A percentile compares a stretch with the other conserved stretches of the same genome.
These are phyloP conservation scores for Dactylonectria estremocensis DNA, from an alignment of 2,329 filamentous ascomycete species.

Conservation along the genomic window DNA sequence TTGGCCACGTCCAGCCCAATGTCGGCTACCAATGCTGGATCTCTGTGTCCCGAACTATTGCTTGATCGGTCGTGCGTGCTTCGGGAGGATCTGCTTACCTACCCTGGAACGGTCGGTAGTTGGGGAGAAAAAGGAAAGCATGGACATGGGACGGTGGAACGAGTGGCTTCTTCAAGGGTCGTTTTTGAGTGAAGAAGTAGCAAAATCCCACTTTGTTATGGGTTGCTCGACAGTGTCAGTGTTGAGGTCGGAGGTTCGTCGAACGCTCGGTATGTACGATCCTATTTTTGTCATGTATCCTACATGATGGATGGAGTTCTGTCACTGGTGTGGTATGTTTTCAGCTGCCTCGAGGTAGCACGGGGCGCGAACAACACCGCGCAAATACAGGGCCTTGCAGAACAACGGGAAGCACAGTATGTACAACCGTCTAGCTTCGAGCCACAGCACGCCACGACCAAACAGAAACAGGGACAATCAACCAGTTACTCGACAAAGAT, in stretches of 20 bases:
- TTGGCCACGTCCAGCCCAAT: constrained; percentile 18
- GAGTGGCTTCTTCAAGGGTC: not conserved
- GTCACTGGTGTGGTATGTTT: not conserved
- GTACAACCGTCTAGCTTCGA: not conserved
- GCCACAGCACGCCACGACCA: too few species aligned
- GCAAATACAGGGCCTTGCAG: not conserved
- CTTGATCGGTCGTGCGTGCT: constrained; percentile 14
- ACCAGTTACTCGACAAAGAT: not conserved
- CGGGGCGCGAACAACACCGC: not conserved
- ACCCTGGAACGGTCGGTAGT: constrained; percentile 18
- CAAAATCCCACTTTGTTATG: not conserved
- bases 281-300: not conserved
- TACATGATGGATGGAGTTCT: not conserved
- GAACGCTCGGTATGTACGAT: not conserved
- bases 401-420: not conserved
- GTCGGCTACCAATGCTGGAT: constrained; percentile 11
- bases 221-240: not conserved
- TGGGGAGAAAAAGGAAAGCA: not conserved
- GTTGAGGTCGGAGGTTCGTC: not conserved
- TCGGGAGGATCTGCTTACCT: constrained; percentile 14
- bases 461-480: too few species aligned
- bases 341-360: not conserved
- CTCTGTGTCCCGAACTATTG: constrained; percentile 9
- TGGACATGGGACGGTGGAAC: constrained; percentile 13
- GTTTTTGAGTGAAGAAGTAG: not conserved